A percentile compares a stretch with the other conserved stretches of the same genome.
Conservation (phyloP, 306 rosid species). For the Luffa aegyptiaca region DNA sequence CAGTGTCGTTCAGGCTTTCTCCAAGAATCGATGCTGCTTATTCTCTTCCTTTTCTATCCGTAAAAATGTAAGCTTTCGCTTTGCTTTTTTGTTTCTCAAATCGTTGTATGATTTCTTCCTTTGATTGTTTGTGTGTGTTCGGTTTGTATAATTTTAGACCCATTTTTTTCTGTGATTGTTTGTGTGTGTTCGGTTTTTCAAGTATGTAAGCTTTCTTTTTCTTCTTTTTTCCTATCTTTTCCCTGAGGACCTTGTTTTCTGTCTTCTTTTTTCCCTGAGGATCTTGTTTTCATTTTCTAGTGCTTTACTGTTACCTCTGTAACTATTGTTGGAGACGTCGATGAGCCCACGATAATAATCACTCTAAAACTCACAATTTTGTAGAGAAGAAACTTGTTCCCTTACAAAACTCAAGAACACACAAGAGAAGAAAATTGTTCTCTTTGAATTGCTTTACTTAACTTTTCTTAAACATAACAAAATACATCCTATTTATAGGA, state of each 20-base stretch:
- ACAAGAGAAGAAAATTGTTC: too few species aligned
- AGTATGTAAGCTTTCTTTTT: neutral
- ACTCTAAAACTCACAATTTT: too few species aligned
- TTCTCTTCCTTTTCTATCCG: neutral
- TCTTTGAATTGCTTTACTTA: too few species aligned
- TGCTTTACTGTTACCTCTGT: neutral
- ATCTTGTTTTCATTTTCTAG: neutral
- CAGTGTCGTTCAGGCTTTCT: neutral
- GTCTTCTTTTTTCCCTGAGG: neutral
- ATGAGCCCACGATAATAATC: too few species aligned
- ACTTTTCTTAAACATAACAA: too few species aligned
- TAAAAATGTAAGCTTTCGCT: conserved; percentile 11
- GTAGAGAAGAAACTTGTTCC: too few species aligned
- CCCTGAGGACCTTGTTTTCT: neutral
- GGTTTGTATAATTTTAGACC: neutral
- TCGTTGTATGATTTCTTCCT: neutral
- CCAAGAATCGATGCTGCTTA: neutral
- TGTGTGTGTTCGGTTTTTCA: neutral
- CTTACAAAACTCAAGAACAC: too few species aligned
- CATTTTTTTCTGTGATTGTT: neutral
- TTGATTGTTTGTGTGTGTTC: too few species aligned
- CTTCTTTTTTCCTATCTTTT: neutral
- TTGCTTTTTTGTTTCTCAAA: neutral
- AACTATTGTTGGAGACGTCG: too few species aligned
- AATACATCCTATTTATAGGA: too few species aligned